These are phyloP conservation scores for Jamesozyma piceae DNA, from an alignment of 805 yeast genomes.

Conservation along the genomic window DNA sequence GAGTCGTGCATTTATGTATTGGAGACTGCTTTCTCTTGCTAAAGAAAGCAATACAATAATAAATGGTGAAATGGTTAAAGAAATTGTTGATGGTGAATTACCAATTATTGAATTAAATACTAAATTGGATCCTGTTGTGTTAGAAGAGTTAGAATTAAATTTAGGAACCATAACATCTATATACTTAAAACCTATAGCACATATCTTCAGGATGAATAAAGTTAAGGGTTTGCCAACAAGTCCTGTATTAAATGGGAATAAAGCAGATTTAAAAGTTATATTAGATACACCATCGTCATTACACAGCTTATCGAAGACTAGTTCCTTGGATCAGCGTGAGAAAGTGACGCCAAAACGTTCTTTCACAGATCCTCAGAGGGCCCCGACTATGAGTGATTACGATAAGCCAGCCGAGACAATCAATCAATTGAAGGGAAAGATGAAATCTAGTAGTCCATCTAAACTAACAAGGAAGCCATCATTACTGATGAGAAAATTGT, in stretches of 20 bases:
- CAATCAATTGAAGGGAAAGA: slow-evolving; percentile 28
- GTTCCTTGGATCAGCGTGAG: neutral
- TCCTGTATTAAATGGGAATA: slow-evolving; percentile 35
- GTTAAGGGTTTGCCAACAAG: slow-evolving; percentile 41
- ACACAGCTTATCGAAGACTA: neutral
- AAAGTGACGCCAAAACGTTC: neutral
- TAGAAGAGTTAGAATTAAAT: slow-evolving; percentile 75
- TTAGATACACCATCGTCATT: neutral
- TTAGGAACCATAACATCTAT: slow-evolving; percentile 78
- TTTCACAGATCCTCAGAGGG: slow-evolving; percentile 2
- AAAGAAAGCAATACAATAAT: slow-evolving; percentile 28
- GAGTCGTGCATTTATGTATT: slow-evolving; percentile 76
- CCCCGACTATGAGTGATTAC: slow-evolving; percentile 30
- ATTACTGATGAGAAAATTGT: slow-evolving; percentile 26
- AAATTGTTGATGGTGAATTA: slow-evolving; percentile 48
- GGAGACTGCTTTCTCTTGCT: slow-evolving; percentile 57
- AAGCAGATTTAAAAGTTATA: slow-evolving; percentile 12
- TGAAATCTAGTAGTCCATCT: slow-evolving; percentile 27
- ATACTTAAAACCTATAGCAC: slow-evolving; percentile 74
- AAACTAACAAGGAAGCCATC: slow-evolving; percentile 30
- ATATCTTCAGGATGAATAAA: slow-evolving; percentile 61
- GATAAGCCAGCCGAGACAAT: slow-evolving; percentile 34
- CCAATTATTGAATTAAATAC: slow-evolving; percentile 66
- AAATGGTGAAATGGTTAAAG: slow-evolving; percentile 34
- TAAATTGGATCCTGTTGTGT: slow-evolving; percentile 53